Evolutionary conservation across 768 basidiomycete species (phyloP).

Genomic region (Pholiota molesta): DNA sequence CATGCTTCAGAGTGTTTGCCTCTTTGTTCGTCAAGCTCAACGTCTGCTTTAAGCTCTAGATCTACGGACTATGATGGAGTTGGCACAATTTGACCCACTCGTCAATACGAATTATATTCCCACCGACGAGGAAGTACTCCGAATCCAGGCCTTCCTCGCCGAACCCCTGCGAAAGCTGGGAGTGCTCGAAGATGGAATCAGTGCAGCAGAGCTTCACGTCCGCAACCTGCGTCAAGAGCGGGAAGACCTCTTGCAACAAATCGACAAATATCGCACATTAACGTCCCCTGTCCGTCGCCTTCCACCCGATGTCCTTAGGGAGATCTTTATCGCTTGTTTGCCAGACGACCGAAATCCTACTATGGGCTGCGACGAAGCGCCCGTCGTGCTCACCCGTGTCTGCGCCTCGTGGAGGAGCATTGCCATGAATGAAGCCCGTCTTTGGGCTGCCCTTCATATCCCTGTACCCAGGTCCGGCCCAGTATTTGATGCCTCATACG

Average conservation of each 20-base stretch:
- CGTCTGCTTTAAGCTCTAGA: too few species aligned
- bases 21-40: background rate
- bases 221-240: background rate
- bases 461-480: slow-evolving; percentile 16
- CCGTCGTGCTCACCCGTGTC: slow-evolving; percentile 20
- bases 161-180: background rate
- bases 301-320: slow-evolving; percentile 20
- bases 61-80: background rate
- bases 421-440: slow-evolving; percentile 15
- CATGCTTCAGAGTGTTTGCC: background rate
- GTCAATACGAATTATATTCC: slow-evolving; percentile 5
- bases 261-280: slow-evolving; percentile 3
- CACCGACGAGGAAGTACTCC: slow-evolving; percentile 5
- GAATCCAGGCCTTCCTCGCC: background rate
- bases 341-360: slow-evolving; percentile 24
- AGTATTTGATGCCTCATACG: slow-evolving; percentile 2
- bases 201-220: background rate
- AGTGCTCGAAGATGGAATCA: background rate
- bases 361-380: slow-evolving; percentile 22
- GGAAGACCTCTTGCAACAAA: background rate
- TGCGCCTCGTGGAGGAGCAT: slow-evolving; percentile 24
- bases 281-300: slow-evolving; percentile 22
- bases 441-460: slow-evolving; percentile 25
- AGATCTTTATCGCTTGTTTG: slow-evolving; percentile 23
- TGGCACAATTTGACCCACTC: background rate